Percentiles rank a stretch among this genome's conserved stretches.
Conservation (phyloP, 441 rosid genomes). For the Jatropha podagrica region DNA sequence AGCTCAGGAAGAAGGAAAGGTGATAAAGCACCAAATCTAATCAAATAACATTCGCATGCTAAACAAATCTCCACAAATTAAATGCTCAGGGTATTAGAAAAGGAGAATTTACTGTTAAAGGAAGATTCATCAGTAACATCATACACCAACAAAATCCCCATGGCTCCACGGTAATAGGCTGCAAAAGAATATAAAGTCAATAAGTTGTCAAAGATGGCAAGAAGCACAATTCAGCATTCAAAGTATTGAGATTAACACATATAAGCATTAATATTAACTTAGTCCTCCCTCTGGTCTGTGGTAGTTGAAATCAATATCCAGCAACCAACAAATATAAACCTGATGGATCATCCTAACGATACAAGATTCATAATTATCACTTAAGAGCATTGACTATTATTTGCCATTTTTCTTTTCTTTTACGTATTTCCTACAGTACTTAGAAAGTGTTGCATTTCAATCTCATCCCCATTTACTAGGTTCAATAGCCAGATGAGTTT, state of each 20-base stretch:
- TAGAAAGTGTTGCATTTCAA: neutral
- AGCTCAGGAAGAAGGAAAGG: neutral
- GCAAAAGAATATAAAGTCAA: slow-evolving; percentile 29
- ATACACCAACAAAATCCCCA: slow-evolving; percentile 95
- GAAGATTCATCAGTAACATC: slow-evolving; percentile 96
- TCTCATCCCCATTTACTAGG: too few relatives aligned
- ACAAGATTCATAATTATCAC: neutral
- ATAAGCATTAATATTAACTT: neutral
- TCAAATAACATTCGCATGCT: neutral
- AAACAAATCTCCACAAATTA: slow-evolving; percentile 5
- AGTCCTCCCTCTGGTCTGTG: neutral
- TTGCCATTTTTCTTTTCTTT: neutral
- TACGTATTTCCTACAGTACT: neutral
- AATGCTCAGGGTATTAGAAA: slow-evolving; percentile 22
- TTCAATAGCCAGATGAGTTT: slow-evolving; percentile 10
- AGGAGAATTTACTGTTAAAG: slow-evolving; percentile 71
- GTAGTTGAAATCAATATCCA: neutral
- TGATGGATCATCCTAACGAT: neutral
- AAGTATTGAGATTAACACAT: neutral
- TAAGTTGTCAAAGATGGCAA: neutral
- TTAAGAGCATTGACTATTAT: neutral
- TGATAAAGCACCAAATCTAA: neutral
- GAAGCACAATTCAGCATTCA: neutral
- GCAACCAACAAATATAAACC: neutral
- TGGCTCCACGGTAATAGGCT: slow-evolving; percentile 97